These are phyloP conservation scores for Vaccinium vitisidaea DNA, from an alignment of 148 eudicot genomes.

Conservation along the genomic window DNA sequence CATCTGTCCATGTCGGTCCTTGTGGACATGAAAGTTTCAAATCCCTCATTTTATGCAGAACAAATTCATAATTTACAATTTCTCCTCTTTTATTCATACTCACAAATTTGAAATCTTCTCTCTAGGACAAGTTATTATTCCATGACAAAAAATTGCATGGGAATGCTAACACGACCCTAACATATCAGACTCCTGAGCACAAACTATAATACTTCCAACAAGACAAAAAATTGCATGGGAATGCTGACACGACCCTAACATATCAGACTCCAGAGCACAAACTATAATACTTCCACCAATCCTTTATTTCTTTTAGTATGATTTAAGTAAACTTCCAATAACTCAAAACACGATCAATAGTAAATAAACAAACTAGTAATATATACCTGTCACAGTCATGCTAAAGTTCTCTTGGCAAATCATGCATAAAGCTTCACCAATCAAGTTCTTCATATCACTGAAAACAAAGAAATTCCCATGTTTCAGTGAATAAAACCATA, in stretches of 20 bases:
- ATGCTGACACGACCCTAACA: neutral
- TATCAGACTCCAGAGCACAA: conserved; percentile 6
- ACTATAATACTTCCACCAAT: neutral
- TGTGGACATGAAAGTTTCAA: neutral
- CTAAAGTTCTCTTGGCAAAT: conserved; percentile 84
- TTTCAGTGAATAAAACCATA: neutral
- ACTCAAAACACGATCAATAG: neutral
- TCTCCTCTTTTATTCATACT: neutral
- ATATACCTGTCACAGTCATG: conserved; percentile 55
- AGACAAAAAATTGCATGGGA: neutral
- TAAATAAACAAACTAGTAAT: neutral
- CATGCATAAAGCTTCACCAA: conserved; percentile 71
- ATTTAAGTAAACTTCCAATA: neutral
- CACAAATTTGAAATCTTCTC: neutral
- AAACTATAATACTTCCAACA: neutral
- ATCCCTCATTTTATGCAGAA: neutral
- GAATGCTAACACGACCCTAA: neutral
- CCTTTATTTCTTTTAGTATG: neutral
- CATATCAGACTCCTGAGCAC: conserved; percentile 5
- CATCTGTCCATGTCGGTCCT: neutral
- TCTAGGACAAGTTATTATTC: neutral
- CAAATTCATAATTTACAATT: neutral
- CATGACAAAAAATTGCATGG: neutral
- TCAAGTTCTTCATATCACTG: conserved; percentile 79
- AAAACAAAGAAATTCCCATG: neutral